phyloP scores from a whole-genome alignment of 805 yeast species.

The Schwanniomyces polymorphus region DNA sequence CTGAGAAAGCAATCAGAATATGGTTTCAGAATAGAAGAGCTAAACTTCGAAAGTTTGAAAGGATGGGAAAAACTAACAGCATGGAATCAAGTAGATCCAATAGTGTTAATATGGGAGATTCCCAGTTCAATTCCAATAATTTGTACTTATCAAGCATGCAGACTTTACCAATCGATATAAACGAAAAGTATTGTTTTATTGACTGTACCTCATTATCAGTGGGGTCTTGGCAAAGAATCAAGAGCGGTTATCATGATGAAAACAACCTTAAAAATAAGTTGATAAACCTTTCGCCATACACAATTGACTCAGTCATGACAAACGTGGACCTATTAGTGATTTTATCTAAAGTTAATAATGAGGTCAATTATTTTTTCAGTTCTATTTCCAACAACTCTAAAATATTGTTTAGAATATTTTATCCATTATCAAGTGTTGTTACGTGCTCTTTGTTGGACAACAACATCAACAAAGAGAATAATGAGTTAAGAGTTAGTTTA shows the following conservation, averaged over 20 bases:
- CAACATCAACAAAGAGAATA: constrained; percentile 37
- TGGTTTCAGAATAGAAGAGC: constrained; percentile 94
- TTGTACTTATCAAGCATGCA: constrained; percentile 2
- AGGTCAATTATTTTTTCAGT: constrained; percentile 75
- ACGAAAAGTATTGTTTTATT: constrained; percentile 66
- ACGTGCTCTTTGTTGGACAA: constrained; percentile 57
- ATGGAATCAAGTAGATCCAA: constrained; percentile 23
- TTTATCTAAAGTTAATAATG: constrained; percentile 66
- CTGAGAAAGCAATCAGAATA: constrained; percentile 84
- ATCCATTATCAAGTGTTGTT: constrained; percentile 59
- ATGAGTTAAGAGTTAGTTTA: constrained; percentile 50
- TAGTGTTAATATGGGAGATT: constrained; percentile 11
- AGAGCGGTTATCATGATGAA: constrained; percentile 56
- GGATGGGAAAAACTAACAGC: constrained; percentile 33
- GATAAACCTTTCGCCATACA: constrained; percentile 64
- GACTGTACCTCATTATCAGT: constrained; percentile 70
- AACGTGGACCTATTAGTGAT: constrained; percentile 72
- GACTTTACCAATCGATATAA: constrained; percentile 48
- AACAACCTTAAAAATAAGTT: constrained; percentile 44
- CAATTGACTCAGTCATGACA: constrained; percentile 62
- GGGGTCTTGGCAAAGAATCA: constrained; percentile 79
- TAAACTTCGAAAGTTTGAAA: constrained; percentile 66
- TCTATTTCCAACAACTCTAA: constrained; percentile 68
- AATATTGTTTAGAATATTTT: constrained; percentile 71
- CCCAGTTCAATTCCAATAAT: constrained; percentile 4